Evolutionary conservation across 1,284 basidiomycete genomes (phyloP).

Genomic region (Ustilago bromivora): DNA sequence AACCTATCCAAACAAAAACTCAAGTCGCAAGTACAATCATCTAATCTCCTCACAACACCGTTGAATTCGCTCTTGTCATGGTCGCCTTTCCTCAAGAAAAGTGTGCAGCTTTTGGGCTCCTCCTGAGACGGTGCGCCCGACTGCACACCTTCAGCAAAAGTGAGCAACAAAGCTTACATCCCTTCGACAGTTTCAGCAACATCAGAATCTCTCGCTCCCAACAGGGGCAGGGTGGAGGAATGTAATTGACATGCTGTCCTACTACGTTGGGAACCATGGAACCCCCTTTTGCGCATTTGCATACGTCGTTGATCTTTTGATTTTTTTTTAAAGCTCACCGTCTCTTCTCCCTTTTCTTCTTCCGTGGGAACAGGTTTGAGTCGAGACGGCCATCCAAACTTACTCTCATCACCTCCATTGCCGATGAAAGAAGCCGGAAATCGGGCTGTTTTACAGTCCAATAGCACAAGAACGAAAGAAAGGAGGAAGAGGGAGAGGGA

Average conservation of each 20-base stretch:
- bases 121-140: neutral
- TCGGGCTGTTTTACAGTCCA: neutral
- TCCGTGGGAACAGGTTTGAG: neutral
- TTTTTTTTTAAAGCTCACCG: conserved; percentile 24
- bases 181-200: neutral
- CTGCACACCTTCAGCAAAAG: neutral
- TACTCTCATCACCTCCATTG: neutral
- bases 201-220: neutral
- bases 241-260: neutral
- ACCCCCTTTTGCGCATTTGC: neutral
- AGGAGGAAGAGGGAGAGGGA: neutral
- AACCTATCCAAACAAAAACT: conserved; percentile 7
- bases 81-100: neutral
- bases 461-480: neutral
- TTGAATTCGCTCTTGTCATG: too few species aligned
- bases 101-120: neutral
- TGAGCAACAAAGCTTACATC: neutral
- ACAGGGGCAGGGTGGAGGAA: neutral
- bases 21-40: conserved; percentile 15
- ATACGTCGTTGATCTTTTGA: neutral
- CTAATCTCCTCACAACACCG: neutral
- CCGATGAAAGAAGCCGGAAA: conserved; percentile 22
- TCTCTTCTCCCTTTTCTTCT: neutral
- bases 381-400: neutral
- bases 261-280: too few species aligned